Percentiles rank a stretch among this genome's conserved stretches.
These are phyloP conservation scores for Candida ponderosae DNA, from an alignment of 805 yeast species.

Conservation along the genomic window DNA sequence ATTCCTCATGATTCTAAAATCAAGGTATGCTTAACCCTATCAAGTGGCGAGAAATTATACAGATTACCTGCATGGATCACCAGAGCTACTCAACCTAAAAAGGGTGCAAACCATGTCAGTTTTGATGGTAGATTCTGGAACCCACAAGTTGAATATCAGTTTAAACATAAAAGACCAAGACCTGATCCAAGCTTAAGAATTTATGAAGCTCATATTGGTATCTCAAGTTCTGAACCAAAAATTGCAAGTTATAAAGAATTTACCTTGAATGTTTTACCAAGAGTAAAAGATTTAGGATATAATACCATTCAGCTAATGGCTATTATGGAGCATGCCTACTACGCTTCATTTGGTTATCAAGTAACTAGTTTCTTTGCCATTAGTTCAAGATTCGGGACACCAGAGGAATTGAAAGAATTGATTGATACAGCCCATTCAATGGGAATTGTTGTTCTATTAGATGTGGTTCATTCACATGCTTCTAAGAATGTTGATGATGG, in stretches of 20 bases:
- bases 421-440: constrained; percentile 86
- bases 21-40: constrained; percentile 57
- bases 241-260: constrained; percentile 84
- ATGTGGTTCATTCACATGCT: constrained; percentile 94
- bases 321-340: constrained; percentile 96
- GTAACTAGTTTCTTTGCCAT: constrained; percentile 87
- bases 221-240: constrained; percentile 83
- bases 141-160: constrained; percentile 41
- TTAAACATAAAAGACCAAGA: constrained; percentile 59
- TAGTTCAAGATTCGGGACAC: constrained; percentile 88
- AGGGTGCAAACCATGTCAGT: constrained; percentile 35
- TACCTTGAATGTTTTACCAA: constrained; percentile 73
- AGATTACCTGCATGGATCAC: constrained; percentile 86
- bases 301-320: constrained; percentile 96
- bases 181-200: constrained; percentile 51
- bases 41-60: constrained; percentile 64
- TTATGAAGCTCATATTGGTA: constrained; percentile 95
- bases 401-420: constrained; percentile 87
- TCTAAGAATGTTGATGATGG: constrained; percentile 94
- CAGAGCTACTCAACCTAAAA: constrained; percentile 72
- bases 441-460: constrained; percentile 81
- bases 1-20: constrained; percentile 79
- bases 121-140: constrained; percentile 95
- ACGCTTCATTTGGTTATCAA: constrained; percentile 97
- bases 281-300: constrained; percentile 78